phyloP scores from a whole-genome alignment of 768 basidiomycete genomes.

The Asterophora lycoperdoides region DNA sequence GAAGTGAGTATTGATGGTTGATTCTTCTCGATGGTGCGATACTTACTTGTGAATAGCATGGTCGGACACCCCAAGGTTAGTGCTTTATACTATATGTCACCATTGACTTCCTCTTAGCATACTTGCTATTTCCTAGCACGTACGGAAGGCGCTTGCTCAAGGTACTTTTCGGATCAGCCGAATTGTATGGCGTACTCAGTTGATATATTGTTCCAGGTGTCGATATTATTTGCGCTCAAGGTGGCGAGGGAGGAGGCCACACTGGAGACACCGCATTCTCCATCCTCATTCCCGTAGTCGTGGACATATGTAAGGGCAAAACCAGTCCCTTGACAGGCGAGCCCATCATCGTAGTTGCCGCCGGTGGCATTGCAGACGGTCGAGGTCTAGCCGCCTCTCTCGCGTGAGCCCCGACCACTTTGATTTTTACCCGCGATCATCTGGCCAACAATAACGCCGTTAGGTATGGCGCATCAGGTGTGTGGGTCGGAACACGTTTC shows the following conservation, averaged over 20 bases:
- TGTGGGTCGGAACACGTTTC: slow-evolving; percentile 89
- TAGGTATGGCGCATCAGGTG: slow-evolving; percentile 78
- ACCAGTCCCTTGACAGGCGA: slow-evolving; percentile 77
- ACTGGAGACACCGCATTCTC: slow-evolving; percentile 81
- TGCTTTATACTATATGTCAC: neutral
- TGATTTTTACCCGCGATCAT: neutral
- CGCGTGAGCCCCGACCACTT: slow-evolving; percentile 38
- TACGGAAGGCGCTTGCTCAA: slow-evolving; percentile 68
- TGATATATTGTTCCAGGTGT: slow-evolving; percentile 45
- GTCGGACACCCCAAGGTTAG: slow-evolving; percentile 78
- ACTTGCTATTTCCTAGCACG: slow-evolving; percentile 44
- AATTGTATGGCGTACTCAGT: neutral
- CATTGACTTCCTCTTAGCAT: slow-evolving; percentile 4
- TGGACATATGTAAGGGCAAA: slow-evolving; percentile 67
- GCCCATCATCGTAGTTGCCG: slow-evolving; percentile 74
- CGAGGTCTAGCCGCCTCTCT: slow-evolving; percentile 74
- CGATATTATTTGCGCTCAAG: slow-evolving; percentile 86
- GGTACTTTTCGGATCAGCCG: slow-evolving; percentile 30
- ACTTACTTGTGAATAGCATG: slow-evolving; percentile 45
- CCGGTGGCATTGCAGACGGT: slow-evolving; percentile 82
- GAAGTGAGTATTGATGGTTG: slow-evolving; percentile 53
- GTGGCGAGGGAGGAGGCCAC: slow-evolving; percentile 86
- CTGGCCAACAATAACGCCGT: neutral
- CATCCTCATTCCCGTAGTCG: slow-evolving; percentile 76
- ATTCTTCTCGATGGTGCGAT: neutral